Base-by-base conservation (phyloP, 371 early-diverging fungal genomes). In the Rhizopus stolonifer region DNA sequence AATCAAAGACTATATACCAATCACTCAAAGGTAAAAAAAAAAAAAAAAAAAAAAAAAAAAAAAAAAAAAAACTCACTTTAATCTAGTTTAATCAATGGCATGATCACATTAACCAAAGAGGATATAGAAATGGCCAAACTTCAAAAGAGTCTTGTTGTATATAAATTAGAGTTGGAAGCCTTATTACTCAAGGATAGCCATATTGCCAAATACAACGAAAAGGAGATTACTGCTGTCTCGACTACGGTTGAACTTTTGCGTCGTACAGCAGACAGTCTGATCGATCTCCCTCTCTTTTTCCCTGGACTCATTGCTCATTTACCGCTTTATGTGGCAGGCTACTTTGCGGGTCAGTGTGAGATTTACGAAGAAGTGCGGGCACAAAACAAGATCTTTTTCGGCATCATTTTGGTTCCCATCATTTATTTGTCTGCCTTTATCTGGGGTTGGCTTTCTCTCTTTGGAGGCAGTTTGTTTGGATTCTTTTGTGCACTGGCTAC, bases 311-410 rank as follows among this genome's bases (percentile, higher is more conserved):
- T 75, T 13, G 77, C 70, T 1, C 83, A 83, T 59, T 56, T 78
- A 34, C 83, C 83, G 17, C 61, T 83, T 4, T 83, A 79, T 47
- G 53, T 79, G 14, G 65, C 75, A 21, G 81, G 76, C 44, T 74
- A 73, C 54, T 54, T 59, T 54, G 75, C 74, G 13, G 83, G 70
- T 31, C 67, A 65, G 29, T 65, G 52, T 46, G 81, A 81, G 52
- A 72, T 66, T 21, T 78, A 78, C 45, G 80, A 79, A 56, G 83
- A 83, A 56, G 74, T 70, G 2, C 64, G 70, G 19, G 83, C 83
- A 13, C 83, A 83, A 46, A 73, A 74, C 62, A 83, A 83, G 52
- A 78, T 80, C 24, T 64, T 77, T 22, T 65, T 69, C 23, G 72
- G 74, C 1, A 47, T 78, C 32, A 53, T 61, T 1, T 45, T 81